Evolutionary conservation across 129 eudicot species (phyloP), one percentile per base, ranked within the genome.

Genomic region (Apium graveolens): DNA sequence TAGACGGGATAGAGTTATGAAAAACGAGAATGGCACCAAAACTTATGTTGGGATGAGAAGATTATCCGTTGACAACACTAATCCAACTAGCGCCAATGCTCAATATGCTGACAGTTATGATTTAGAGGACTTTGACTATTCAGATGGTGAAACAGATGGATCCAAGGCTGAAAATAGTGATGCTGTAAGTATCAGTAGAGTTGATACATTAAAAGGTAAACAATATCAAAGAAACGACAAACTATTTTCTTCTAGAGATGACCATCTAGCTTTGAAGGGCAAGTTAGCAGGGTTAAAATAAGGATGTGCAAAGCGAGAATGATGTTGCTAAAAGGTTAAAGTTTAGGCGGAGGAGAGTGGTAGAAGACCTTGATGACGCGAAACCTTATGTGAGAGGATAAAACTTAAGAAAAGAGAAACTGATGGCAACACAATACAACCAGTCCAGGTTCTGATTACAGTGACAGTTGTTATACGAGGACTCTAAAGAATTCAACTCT

Each of bases 251-350:
- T 80, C 89, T 18, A 84, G 83, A 83, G 90, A 84, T 69, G 80
- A 79, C 62, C 60, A 45, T 49, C 75, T 81, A 41, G 74, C 76
- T 5, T 79, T 78, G 76, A 83, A 88, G 77, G 44, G 83, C 11
- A 90, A 88, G 84, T 90, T 79, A 90, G 89, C 73, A 86, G 86
- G 84, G 95, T 91, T 76, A 86, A 62, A 83, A 70, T 82, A 49
- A 82, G 70, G 89, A 89, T 45, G 71, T 78, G 55, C 78, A 86
- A 68, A 38, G 87, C 42, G 89, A 87, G 42, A 82, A 83, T 77
- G 85, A 76, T 20, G 81, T 78, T 78, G 91, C 90, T 2, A 74
- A 82, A 80, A 87, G 81, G 83, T 91, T 93, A 55, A 88, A 77
- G 73, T 84, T 91, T 79, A 85, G 91, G 78, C 82, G 75, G 79